Evolutionary conservation across 2,329 filamentous ascomycete genomes (phyloP).

Genomic region (Scedosporium minutisporum): DNA sequence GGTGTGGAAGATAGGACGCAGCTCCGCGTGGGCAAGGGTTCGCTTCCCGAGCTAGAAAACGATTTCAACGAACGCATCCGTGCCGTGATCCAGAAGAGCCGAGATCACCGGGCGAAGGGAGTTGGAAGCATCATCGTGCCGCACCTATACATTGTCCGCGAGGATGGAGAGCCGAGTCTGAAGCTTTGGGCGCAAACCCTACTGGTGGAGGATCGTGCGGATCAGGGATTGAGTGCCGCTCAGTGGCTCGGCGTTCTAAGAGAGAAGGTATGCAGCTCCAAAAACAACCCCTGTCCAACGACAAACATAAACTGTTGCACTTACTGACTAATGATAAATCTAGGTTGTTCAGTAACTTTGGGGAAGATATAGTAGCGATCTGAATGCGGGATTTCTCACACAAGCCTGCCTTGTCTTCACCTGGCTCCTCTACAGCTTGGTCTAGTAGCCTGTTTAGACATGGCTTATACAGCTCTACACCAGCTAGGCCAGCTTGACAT

Average conservation of each 20-base stretch:
- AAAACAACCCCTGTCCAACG: too few relatives aligned
- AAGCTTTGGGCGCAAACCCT: conserved; percentile 96
- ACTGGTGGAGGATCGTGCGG: conserved; percentile 86
- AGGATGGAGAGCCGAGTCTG: conserved; percentile 90
- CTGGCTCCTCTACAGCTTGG: too few relatives aligned
- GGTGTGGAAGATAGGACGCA: conserved; percentile 74
- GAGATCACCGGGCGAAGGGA: conserved; percentile 75
- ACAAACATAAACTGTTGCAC: too few relatives aligned
- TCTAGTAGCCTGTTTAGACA: too few relatives aligned
- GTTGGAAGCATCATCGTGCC: conserved; percentile 91
- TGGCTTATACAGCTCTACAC: too few relatives aligned
- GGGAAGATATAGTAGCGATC: too few relatives aligned
- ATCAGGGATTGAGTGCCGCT: conserved; percentile 83
- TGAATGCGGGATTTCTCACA: too few relatives aligned
- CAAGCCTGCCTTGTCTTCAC: too few relatives aligned
- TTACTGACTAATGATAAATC: neutral
- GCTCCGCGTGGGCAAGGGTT: conserved; percentile 83
- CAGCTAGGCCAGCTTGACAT: too few relatives aligned
- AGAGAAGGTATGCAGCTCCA: conserved; percentile 64
- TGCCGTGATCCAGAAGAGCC: conserved; percentile 83
- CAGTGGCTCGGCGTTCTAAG: conserved; percentile 88
- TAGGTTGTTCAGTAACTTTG: conserved; percentile 8
- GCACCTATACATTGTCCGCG: conserved; percentile 84
- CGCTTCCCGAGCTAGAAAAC: conserved; percentile 78
- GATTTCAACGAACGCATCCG: conserved; percentile 95